These are phyloP conservation scores for Rhizopogon sp. DNA, from an alignment of 768 basidiomycete genomes.

Conservation along the genomic window DNA sequence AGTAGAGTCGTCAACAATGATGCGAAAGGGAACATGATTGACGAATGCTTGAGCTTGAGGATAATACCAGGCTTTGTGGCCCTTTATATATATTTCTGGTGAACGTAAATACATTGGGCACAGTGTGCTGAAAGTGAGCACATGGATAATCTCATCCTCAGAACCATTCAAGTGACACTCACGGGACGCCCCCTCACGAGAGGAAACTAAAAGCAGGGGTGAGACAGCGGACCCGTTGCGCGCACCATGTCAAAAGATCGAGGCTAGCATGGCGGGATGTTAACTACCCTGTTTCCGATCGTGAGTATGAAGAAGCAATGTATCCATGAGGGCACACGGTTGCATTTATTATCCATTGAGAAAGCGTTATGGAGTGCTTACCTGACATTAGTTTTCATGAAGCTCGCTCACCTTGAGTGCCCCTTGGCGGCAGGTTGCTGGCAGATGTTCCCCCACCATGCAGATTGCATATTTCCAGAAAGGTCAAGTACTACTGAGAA, in stretches of 20 bases:
- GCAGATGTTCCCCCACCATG: neutral
- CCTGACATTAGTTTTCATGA: neutral
- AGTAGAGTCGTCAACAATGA: slow-evolving; percentile 41
- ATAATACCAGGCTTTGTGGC: no score
- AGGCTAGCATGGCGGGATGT: neutral
- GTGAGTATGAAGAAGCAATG: neutral
- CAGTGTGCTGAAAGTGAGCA: slow-evolving; percentile 3
- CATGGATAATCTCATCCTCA: slow-evolving; percentile 2
- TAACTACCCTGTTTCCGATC: neutral
- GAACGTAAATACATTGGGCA: no score
- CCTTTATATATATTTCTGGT: neutral
- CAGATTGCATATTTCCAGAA: neutral
- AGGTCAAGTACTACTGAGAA: neutral
- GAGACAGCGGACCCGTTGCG: no score
- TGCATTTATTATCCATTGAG: neutral
- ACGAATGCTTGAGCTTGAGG: neutral
- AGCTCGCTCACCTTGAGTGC: neutral
- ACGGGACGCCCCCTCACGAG: slow-evolving; percentile 8
- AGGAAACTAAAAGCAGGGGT: neutral
- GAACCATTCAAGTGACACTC: neutral
- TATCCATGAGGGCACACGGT: neutral
- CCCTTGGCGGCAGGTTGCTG: no score
- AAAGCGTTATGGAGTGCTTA: neutral
- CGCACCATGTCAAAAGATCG: neutral
- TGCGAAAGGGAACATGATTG: slow-evolving; percentile 31